Evolutionary conservation across 495 filamentous ascomycete species (phyloP).

Genomic region (Staphylotrichum longicolle): DNA sequence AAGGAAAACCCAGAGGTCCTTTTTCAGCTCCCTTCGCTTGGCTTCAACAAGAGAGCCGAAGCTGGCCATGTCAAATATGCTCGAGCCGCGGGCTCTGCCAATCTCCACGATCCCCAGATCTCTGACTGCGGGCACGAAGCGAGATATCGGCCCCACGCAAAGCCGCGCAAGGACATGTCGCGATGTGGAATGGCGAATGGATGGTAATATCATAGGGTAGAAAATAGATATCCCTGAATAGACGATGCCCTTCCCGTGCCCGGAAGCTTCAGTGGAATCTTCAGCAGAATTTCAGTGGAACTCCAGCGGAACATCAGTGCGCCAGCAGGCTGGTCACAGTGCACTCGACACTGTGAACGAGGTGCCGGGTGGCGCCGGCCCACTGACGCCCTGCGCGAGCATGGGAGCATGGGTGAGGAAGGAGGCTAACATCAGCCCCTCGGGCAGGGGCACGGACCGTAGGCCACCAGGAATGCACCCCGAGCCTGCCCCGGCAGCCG

Average conservation of each 20-base stretch:
- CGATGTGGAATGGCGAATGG: neutral
- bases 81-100: neutral
- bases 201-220: too few species aligned
- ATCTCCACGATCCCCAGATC: conserved; percentile 1
- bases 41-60: neutral
- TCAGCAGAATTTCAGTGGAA: too few species aligned
- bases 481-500: neutral
- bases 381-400: conserved; percentile 5
- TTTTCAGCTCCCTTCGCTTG: conserved; percentile 4
- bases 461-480: neutral
- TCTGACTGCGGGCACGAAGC: neutral
- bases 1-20: conserved; percentile 14
- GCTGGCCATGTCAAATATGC: neutral
- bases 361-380: conserved; percentile 10
- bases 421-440: neutral
- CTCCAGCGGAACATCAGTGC: too few species aligned
- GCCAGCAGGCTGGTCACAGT: conserved; percentile 6
- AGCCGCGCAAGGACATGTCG: too few species aligned
- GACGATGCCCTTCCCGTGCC: too few species aligned
- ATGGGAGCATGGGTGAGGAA: neutral
- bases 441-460: conserved; percentile 7
- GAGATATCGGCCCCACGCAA: too few species aligned
- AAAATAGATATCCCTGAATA: too few species aligned
- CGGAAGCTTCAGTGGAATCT: too few species aligned
- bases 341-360: neutral